Evolutionary conservation across 345 rosid genomes (phyloP).

Genomic region (Brassica juncea): DNA sequence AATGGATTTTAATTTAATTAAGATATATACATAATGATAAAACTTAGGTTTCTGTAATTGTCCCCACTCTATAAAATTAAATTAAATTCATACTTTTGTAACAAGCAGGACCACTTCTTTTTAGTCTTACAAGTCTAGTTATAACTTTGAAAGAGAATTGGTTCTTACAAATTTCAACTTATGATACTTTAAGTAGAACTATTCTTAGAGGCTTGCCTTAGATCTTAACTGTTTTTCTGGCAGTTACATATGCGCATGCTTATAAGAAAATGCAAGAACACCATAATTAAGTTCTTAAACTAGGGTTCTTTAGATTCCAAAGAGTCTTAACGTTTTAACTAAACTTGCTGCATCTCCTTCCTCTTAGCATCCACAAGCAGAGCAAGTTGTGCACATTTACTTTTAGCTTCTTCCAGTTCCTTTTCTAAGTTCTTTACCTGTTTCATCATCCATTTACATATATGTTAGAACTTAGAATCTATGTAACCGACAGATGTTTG

Average conservation of each 20-base stretch:
- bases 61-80: slow-evolving; percentile 36
- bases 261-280: background rate
- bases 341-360: slow-evolving; percentile 45
- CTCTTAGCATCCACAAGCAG: slow-evolving; percentile 52
- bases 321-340: background rate
- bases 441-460: slow-evolving; percentile 13
- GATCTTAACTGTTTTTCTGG: slow-evolving; percentile 24
- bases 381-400: slow-evolving; percentile 58
- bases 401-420: slow-evolving; percentile 63
- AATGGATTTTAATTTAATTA: background rate
- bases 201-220: slow-evolving; percentile 18
- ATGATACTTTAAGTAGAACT: slow-evolving; percentile 24
- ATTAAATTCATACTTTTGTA: slow-evolving; percentile 4
- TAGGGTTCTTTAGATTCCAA: background rate
- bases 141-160: slow-evolving; percentile 21
- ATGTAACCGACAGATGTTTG: background rate
- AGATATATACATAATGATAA: background rate
- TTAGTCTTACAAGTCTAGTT: slow-evolving; percentile 31
- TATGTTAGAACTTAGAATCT: background rate
- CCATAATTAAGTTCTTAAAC: background rate
- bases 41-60: slow-evolving; percentile 25
- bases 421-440: slow-evolving; percentile 59
- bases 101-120: slow-evolving; percentile 35
- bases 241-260: background rate
- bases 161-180: slow-evolving; percentile 19